Percentiles rank a stretch among this genome's conserved stretches.
Conservation (phyloP, 257 asterid genomes). For the Thymus quinquecostatus region DNA sequence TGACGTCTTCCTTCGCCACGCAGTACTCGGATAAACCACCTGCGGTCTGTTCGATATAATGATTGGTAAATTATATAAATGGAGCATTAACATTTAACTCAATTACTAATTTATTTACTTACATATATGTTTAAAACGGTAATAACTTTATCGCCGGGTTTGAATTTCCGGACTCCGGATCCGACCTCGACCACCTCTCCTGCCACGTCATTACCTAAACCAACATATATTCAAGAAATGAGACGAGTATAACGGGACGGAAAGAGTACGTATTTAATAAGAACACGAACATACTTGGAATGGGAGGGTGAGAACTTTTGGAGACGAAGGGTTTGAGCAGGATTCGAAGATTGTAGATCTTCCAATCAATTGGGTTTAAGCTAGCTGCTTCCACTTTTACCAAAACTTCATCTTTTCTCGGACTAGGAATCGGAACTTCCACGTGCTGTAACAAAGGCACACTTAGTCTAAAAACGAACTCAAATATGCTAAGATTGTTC, state of each 20-base stretch:
- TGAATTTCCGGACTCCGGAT: conserved; percentile 47
- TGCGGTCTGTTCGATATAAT: conserved; percentile 39
- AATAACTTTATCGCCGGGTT: conserved; percentile 63
- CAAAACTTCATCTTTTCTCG: conserved; percentile 64
- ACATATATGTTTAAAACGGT: conserved; percentile 43
- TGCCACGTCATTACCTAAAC: conserved; percentile 58
- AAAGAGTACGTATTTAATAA: too few relatives aligned
- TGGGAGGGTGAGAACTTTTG: conserved; percentile 45
- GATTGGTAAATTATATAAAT: neutral
- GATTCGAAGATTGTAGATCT: conserved; percentile 47
- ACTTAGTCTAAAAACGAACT: too few relatives aligned
- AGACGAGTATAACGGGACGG: too few relatives aligned
- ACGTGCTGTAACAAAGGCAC: conserved; percentile 36
- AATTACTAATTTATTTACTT: neutral
- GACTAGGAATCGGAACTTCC: conserved; percentile 62
- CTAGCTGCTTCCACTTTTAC: conserved; percentile 72
- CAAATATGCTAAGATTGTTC: too few relatives aligned
- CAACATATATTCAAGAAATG: neutral
- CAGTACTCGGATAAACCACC: conserved; percentile 75
- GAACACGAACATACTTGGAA: conserved; percentile 51
- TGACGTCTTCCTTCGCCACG: conserved; percentile 56
- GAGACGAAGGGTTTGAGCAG: conserved; percentile 51
- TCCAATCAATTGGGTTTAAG: conserved; percentile 74
- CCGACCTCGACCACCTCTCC: conserved; percentile 72
- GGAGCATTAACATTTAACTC: neutral